Conservation (phyloP, 2,329 filamentous ascomycete genomes). For the Cryphonectria parasitica region DNA sequence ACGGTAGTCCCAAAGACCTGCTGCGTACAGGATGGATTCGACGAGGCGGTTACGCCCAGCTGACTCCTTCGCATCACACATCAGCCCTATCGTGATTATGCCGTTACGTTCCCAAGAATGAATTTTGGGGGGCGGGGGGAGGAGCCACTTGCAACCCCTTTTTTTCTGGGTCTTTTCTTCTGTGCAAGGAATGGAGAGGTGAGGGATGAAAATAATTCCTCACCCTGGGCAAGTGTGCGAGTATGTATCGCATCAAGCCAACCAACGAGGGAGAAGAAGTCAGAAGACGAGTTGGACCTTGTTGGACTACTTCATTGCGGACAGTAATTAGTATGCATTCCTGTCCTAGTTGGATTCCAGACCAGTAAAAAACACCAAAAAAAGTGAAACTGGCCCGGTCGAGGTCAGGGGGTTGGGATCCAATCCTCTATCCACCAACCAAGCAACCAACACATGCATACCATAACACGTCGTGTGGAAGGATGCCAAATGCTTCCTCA, state of each 20-base stretch:
- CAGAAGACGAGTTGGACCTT: neutral
- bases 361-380: neutral
- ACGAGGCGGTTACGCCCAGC: neutral
- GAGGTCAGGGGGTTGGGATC: conserved; percentile 4
- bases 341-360: neutral
- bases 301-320: neutral
- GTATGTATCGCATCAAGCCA: neutral
- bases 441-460: neutral
- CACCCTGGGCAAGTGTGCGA: neutral
- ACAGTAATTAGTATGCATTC: neutral
- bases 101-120: neutral
- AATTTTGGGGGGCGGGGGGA: neutral
- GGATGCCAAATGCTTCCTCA: neutral
- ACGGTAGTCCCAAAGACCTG: neutral
- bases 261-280: neutral
- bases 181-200: neutral
- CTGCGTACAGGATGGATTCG: neutral
- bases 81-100: conserved; percentile 7
- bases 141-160: neutral
- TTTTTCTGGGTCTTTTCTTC: neutral
- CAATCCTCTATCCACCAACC: neutral
- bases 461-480: neutral
- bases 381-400: neutral
- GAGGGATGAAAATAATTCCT: neutral
- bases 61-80: conserved; percentile 5